These are phyloP conservation scores for Aspergillus piperis DNA, from an alignment of 2,329 filamentous ascomycete genomes.

Conservation along the genomic window DNA sequence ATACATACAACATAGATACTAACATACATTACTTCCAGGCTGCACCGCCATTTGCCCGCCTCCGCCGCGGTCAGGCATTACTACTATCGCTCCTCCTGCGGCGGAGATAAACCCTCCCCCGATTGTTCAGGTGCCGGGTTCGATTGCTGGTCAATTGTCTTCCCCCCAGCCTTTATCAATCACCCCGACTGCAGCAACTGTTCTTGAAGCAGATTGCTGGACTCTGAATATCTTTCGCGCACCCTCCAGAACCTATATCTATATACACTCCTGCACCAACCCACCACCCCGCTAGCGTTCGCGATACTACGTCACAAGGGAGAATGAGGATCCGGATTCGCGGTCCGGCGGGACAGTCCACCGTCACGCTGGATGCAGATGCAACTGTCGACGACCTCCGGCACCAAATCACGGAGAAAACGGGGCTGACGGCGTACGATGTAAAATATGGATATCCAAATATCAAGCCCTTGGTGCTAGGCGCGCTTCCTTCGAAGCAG, in stretches of 20 bases:
- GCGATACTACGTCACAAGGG: background rate
- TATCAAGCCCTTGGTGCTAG: slow-evolving; percentile 63
- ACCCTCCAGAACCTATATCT: background rate
- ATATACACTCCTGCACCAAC: background rate
- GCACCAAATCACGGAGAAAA: slow-evolving; percentile 56
- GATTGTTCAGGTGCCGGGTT: background rate
- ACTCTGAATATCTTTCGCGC: background rate
- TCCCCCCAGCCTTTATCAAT: background rate
- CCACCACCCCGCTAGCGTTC: background rate
- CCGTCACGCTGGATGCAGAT: slow-evolving; percentile 67
- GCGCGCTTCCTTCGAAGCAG: slow-evolving; percentile 52
- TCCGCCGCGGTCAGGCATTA: background rate
- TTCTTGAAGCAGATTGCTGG: background rate
- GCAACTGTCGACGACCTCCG: slow-evolving; percentile 54
- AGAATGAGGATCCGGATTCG: slow-evolving; percentile 74
- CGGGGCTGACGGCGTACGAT: slow-evolving; percentile 66
- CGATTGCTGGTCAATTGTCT: background rate
- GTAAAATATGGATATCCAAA: slow-evolving; percentile 86
- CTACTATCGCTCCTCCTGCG: background rate
- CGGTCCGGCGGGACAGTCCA: slow-evolving; percentile 71
- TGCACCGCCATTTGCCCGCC: background rate
- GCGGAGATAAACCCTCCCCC: background rate
- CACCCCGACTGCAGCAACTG: background rate
- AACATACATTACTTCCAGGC: background rate
- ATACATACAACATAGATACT: background rate